These are phyloP conservation scores for Fusarium brachygibbosum DNA, from an alignment of 2,329 filamentous ascomycete species.

Conservation along the genomic window DNA sequence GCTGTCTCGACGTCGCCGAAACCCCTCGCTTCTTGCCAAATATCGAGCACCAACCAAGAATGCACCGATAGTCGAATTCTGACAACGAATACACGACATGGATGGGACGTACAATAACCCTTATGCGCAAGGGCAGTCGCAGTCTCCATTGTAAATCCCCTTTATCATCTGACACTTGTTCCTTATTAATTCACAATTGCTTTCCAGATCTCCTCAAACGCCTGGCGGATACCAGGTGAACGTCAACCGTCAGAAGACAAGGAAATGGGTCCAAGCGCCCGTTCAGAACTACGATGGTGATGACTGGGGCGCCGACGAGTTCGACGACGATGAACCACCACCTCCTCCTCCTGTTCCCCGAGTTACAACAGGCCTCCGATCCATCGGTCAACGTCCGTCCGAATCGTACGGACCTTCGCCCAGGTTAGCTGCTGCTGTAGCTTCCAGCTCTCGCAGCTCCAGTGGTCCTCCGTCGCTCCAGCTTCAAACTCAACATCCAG, in stretches of 20 bases:
- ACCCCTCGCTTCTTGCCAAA: conserved; percentile 5
- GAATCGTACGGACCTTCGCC: conserved; percentile 47
- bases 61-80: conserved; percentile 41
- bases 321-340: conserved; percentile 68
- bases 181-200: conserved; percentile 26
- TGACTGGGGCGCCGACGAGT: conserved; percentile 86
- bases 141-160: conserved; percentile 48
- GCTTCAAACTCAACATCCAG: conserved; percentile 43
- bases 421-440: conserved; percentile 45
- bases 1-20: conserved; percentile 20
- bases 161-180: neutral
- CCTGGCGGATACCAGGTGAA: conserved; percentile 78
- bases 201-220: conserved; percentile 51
- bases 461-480: conserved; percentile 48
- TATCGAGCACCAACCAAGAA: conserved; percentile 37
- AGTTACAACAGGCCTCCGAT: conserved; percentile 49
- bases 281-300: conserved; percentile 89
- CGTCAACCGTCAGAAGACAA: conserved; percentile 89
- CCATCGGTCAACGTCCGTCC: conserved; percentile 50
- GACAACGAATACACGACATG: conserved; percentile 45
- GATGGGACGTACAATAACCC: conserved; percentile 51
- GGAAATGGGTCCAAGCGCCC: conserved; percentile 95
- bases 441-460: conserved; percentile 45
- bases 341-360: conserved; percentile 52
- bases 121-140: conserved; percentile 48